Conservation (phyloP, 805 yeast species). For the Nakazawaea wickerhamii region DNA sequence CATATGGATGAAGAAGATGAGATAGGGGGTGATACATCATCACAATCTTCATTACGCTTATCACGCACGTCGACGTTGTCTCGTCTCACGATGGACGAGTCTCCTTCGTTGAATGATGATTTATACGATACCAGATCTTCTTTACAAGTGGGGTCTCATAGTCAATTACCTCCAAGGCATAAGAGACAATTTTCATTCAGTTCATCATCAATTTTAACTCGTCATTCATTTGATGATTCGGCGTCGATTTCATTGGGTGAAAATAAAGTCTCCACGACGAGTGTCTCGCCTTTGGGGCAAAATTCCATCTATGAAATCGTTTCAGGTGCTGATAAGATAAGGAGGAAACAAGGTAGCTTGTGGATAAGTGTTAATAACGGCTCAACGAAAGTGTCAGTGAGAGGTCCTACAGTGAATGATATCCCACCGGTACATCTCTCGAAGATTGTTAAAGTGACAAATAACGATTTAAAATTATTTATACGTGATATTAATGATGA, state of each 20-base stretch:
- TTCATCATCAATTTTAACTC: slow-evolving; percentile 20
- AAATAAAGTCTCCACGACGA: slow-evolving; percentile 32
- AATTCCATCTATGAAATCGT: slow-evolving; percentile 77
- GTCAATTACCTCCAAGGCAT: neutral
- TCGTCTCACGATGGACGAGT: slow-evolving; percentile 4
- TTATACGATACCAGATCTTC: slow-evolving; percentile 10
- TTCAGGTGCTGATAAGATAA: slow-evolving; percentile 45
- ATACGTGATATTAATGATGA: slow-evolving; percentile 37
- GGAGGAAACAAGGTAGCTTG: slow-evolving; percentile 19
- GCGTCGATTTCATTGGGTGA: slow-evolving; percentile 30
- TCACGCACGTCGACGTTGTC: slow-evolving; percentile 7
- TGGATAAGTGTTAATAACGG: slow-evolving; percentile 25
- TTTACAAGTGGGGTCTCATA: neutral
- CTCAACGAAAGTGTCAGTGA: slow-evolving; percentile 41
- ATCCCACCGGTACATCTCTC: slow-evolving; percentile 76
- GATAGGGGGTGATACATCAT: neutral
- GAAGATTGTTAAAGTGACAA: slow-evolving; percentile 40
- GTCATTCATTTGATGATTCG: slow-evolving; percentile 31
- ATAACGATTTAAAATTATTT: slow-evolving; percentile 39
- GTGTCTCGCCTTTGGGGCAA: slow-evolving; percentile 56
- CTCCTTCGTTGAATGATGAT: slow-evolving; percentile 13
- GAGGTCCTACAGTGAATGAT: slow-evolving; percentile 72
- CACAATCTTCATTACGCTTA: slow-evolving; percentile 3
- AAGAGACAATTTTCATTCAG: slow-evolving; percentile 10
- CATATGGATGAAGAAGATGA: neutral